Percentiles rank a stretch among this genome's conserved stretches.
phyloP scores from a whole-genome alignment of 306 rosid species.

The Fragaria ananassa region DNA sequence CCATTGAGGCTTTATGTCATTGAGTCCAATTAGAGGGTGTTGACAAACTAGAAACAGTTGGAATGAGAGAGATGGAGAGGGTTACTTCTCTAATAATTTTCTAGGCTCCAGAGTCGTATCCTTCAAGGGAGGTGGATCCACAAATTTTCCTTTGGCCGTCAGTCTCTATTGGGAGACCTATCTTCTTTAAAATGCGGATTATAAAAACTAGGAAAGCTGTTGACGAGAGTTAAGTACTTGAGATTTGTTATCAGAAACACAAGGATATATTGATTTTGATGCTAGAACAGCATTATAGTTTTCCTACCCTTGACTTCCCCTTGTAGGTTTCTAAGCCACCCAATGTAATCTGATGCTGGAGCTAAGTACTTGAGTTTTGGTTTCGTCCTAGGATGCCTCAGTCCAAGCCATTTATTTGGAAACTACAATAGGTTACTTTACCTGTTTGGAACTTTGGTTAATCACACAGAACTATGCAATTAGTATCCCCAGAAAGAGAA shows the following conservation, averaged over 20 bases:
- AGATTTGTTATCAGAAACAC: neutral
- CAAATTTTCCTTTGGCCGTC: neutral
- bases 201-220: neutral
- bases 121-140: constrained; percentile 3
- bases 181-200: neutral
- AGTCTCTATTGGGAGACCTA: neutral
- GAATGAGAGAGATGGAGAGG: neutral
- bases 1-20: neutral
- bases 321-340: neutral
- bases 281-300: neutral
- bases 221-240: neutral
- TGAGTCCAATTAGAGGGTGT: neutral
- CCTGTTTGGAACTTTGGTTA: neutral
- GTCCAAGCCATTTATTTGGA: neutral
- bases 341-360: neutral
- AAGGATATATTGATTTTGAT: neutral
- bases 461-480: neutral
- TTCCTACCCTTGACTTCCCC: neutral
- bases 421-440: neutral
- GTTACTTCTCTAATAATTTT: neutral
- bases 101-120: constrained; percentile 3
- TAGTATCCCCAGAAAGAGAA: neutral
- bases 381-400: neutral
- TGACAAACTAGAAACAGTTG: constrained; percentile 2
- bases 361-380: neutral